These are phyloP conservation scores for Scheffersomyces cryptocercus DNA, from an alignment of 1,139 yeast species.

Conservation along the genomic window DNA sequence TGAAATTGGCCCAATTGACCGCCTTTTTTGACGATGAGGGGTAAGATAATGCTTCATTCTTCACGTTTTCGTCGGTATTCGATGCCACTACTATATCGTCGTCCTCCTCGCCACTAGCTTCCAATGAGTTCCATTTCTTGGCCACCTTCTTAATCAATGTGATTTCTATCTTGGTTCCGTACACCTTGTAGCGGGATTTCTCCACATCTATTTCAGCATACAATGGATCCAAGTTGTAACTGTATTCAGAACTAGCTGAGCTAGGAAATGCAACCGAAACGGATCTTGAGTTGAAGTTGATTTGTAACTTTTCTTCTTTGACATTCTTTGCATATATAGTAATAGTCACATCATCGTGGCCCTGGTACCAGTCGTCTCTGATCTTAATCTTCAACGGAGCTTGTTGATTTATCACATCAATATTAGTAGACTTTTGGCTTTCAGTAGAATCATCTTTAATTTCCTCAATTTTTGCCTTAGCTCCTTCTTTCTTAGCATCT, in stretches of 20 bases:
- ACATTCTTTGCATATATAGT: constrained; percentile 73
- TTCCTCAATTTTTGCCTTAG: not conserved
- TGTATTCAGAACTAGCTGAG: constrained; percentile 46
- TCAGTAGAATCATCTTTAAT: not conserved
- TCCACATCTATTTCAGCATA: constrained; percentile 50
- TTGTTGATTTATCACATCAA: constrained; percentile 36
- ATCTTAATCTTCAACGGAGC: constrained; percentile 49
- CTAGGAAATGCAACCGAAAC: constrained; percentile 49
- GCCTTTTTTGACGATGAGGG: constrained; percentile 64
- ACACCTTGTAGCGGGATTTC: constrained; percentile 51
- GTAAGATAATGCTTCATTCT: constrained; percentile 33
- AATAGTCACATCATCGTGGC: constrained; percentile 54
- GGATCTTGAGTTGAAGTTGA: constrained; percentile 33
- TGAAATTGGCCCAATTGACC: constrained; percentile 74
- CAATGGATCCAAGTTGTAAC: constrained; percentile 52
- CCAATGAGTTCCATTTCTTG: constrained; percentile 49
- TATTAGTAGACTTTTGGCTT: constrained; percentile 23
- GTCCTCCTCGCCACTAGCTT: constrained; percentile 19
- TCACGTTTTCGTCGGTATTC: constrained; percentile 5
- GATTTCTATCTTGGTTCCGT: constrained; percentile 76
- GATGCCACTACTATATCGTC: constrained; percentile 1
- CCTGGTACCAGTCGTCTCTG: constrained; percentile 82
- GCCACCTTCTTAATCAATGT: constrained; percentile 37
- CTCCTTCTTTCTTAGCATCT: constrained; percentile 4
- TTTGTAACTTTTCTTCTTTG: constrained; percentile 43